phyloP scores from a whole-genome alignment of 352 stramenopile genomes.

The Phytophthora foliorum region DNA sequence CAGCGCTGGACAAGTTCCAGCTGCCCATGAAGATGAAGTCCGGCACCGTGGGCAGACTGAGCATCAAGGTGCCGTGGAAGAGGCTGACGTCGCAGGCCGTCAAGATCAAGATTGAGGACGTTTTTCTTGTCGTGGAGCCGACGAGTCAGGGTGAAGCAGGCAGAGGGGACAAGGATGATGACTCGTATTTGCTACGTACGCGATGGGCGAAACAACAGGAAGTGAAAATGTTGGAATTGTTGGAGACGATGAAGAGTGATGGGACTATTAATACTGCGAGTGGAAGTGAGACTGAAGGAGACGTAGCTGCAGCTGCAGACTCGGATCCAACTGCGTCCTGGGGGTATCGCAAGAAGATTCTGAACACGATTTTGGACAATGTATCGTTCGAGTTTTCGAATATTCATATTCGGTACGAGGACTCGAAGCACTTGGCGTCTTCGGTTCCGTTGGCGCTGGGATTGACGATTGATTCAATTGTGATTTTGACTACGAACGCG shows the following conservation, averaged over 20 bases:
- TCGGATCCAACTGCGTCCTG: constrained; percentile 67
- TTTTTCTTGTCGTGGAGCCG: constrained; percentile 79
- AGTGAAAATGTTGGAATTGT: constrained; percentile 76
- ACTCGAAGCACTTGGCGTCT: constrained; percentile 70
- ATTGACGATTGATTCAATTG: constrained; percentile 81
- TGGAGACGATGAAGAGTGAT: constrained; percentile 77
- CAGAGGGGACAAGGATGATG: constrained; percentile 42
- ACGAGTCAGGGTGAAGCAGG: constrained; percentile 62
- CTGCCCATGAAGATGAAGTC: constrained; percentile 82
- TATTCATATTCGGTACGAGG: constrained; percentile 88
- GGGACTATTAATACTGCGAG: constrained; percentile 19
- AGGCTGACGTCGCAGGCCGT: constrained; percentile 80
- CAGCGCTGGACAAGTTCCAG: constrained; percentile 81
- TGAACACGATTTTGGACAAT: constrained; percentile 88
- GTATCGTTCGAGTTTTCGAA: constrained; percentile 85
- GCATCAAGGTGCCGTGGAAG: constrained; percentile 90
- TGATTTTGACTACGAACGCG: constrained; percentile 79
- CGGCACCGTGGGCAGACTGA: constrained; percentile 68
- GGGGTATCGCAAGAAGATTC: constrained; percentile 85
- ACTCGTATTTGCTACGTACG: constrained; percentile 69
- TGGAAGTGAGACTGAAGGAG: constrained; percentile 25
- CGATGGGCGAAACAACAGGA: constrained; percentile 88
- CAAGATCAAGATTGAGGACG: constrained; percentile 80
- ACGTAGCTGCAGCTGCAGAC: constrained; percentile 4
- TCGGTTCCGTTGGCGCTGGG: constrained; percentile 72